A percentile compares a stretch with the other conserved stretches of the same genome.
Conservation (phyloP, 495 filamentous ascomycete species). For the Xylaria acuta region DNA sequence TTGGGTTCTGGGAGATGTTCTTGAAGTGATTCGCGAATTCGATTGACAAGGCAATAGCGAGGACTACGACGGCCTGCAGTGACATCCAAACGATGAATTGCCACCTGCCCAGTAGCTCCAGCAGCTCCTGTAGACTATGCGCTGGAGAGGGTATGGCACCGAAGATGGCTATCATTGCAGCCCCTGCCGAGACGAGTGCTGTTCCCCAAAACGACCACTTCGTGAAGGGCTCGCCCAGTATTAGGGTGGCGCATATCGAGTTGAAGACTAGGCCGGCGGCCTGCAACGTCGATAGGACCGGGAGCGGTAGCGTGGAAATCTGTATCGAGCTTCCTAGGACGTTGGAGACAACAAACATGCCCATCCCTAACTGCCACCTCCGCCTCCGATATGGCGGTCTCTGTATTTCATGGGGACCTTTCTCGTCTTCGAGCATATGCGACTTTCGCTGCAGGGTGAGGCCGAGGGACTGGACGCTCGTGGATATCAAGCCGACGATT, state of each 20-base stretch:
- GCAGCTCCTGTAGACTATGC: slow-evolving; percentile 82
- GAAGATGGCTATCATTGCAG: slow-evolving; percentile 88
- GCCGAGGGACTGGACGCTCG: slow-evolving; percentile 91
- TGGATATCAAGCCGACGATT: slow-evolving; percentile 89
- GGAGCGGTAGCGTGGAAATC: slow-evolving; percentile 94
- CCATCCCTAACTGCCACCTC: slow-evolving; percentile 98
- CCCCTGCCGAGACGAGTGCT: slow-evolving; percentile 82
- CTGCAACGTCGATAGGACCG: slow-evolving; percentile 93
- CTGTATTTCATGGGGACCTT: slow-evolving; percentile 75
- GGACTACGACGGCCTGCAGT: slow-evolving; percentile 72
- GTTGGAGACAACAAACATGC: slow-evolving; percentile 95
- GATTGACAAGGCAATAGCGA: slow-evolving; percentile 68
- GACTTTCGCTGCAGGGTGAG: slow-evolving; percentile 99
- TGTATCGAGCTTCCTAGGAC: slow-evolving; percentile 94
- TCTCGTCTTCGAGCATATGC: slow-evolving; percentile 96
- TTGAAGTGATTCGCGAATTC: slow-evolving; percentile 60
- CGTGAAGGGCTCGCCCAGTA: slow-evolving; percentile 94
- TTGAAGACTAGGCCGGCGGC: slow-evolving; percentile 98
- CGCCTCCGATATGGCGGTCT: slow-evolving; percentile 88
- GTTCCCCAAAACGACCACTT: slow-evolving; percentile 89
- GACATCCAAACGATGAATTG: slow-evolving; percentile 94
- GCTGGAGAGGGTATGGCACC: slow-evolving; percentile 95
- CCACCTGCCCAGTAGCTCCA: slow-evolving; percentile 73
- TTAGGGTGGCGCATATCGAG: slow-evolving; percentile 92
- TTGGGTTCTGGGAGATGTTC: slow-evolving; percentile 58